These are phyloP conservation scores for Raphidocelis subcapitata DNA, from an alignment of 139 green algal species.

Conservation along the genomic window DNA sequence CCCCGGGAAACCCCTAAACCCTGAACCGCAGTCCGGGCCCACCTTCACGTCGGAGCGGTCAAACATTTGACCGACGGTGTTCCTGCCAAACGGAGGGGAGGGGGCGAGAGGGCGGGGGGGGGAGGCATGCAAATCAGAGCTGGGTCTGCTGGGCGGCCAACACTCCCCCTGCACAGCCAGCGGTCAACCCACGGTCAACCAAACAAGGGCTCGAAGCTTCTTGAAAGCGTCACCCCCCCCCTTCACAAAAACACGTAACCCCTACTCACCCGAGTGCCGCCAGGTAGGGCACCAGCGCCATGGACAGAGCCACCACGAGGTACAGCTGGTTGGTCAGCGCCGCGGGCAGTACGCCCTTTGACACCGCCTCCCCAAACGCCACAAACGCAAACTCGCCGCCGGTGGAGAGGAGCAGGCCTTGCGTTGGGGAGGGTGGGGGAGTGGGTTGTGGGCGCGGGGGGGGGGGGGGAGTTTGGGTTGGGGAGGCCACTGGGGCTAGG, in stretches of 20 bases:
- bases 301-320: constrained; percentile 95
- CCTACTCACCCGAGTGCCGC: constrained; percentile 78
- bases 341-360: constrained; percentile 55
- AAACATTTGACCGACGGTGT: too few species aligned
- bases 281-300: constrained; percentile 96
- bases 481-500: neutral
- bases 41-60: too few species aligned
- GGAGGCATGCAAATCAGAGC: too few species aligned
- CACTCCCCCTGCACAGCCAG: too few species aligned
- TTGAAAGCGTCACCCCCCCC: neutral
- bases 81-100: too few species aligned
- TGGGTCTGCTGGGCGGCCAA: too few species aligned
- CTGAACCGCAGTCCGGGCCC: too few species aligned
- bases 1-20: too few species aligned
- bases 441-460: neutral
- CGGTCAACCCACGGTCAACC: too few species aligned
- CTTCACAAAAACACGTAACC: constrained; percentile 74
- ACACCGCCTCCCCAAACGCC: constrained; percentile 88
- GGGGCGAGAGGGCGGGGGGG: too few species aligned
- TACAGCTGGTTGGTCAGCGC: constrained; percentile 87
- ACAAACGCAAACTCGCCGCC: constrained; percentile 99
- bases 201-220: too few species aligned
- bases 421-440: neutral
- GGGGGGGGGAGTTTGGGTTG: too few species aligned
- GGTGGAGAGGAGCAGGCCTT: constrained; percentile 84